Base-by-base conservation (phyloP, 2,329 filamentous ascomycete species). In the Podosphaera fusca region DNA sequence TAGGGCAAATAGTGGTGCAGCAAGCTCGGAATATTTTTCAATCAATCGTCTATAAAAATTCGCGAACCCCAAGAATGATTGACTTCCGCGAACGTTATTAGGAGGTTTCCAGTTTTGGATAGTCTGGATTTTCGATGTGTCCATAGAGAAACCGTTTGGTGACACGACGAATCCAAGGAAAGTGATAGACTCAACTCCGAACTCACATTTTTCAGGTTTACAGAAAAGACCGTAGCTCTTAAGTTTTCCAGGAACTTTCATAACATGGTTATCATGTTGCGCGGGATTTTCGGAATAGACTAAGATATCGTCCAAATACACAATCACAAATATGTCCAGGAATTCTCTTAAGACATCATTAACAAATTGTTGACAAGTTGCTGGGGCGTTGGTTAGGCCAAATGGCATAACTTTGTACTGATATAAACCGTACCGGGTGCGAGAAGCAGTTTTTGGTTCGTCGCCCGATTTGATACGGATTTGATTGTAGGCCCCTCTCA, bases 351-450 rank as follows among this genome's bases (percentile, higher is more conserved):
- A 31, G 30, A 46, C 40, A 34, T 55, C 30, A 46, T 55, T 45
- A 12, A 55, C 7, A 3, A 55, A 46, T 51, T 51, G 49, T 21
- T 51, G 49, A 21, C 49, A 51, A 31, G 49, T 51, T 33, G n/a
- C 49, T 10, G 49, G 49, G 8, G 49, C 30, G 34, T 31, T 51
- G 9, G 45, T 49, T 21, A 51, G 35, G 21, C 55, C 46, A 30
- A 56, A 56, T 36, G 46, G n/a, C 35, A 51, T 51, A 34, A 51
- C n/a, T 51, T 51, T 31, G 6, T 51, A 51, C 21, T 38, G 51
- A 9, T 51, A 51, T 34, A 51, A n/a, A 9, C 38, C 38, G n/a
- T 42, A 42, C 38, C 38, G 38, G n/a, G n/a, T 42, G 38, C 38
- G 38, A 42, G n/a, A 42, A 42, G 38, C 38, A 42, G 38, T 42